Conservation (phyloP, 305 asterid species). For the Fraxinus velutina region DNA sequence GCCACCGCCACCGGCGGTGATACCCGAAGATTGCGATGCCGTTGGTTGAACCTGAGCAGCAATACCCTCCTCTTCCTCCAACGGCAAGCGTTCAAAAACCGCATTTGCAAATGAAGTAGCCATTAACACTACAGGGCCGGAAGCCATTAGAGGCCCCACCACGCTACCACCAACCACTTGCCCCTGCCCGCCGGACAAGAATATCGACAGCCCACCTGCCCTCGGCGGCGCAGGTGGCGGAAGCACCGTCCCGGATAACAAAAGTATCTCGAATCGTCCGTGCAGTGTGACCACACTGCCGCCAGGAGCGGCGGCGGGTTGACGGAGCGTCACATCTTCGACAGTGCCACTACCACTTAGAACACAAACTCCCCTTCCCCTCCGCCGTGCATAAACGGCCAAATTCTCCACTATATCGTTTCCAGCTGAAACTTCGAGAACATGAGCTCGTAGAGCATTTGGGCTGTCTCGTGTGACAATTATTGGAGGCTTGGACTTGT, state of each 20-base stretch:
- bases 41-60: constrained; percentile 43
- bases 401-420: constrained; percentile 51
- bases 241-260: constrained; percentile 53
- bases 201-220: constrained; percentile 54
- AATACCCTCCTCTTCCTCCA: constrained; percentile 50
- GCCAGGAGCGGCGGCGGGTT: constrained; percentile 41
- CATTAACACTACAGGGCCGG: constrained; percentile 57
- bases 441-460: constrained; percentile 62
- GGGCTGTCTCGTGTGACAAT: constrained; percentile 59
- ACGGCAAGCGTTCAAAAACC: constrained; percentile 52
- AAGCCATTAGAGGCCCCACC: constrained; percentile 53
- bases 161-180: constrained; percentile 64
- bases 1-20: constrained; percentile 54
- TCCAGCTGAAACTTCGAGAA: constrained; percentile 48
- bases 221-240: constrained; percentile 78
- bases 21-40: constrained; percentile 66
- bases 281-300: constrained; percentile 53
- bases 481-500: constrained; percentile 64
- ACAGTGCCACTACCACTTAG: constrained; percentile 57
- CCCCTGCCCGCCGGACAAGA: constrained; percentile 62
- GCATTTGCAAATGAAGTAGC: constrained; percentile 71
- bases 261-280: constrained; percentile 60
- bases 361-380: constrained; percentile 59
- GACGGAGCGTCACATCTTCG: constrained; percentile 54
- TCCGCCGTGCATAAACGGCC: constrained; percentile 45